A percentile compares a stretch with the other conserved stretches of the same genome.
Evolutionary conservation across 768 basidiomycete genomes (phyloP).

Genomic region (Mycena kentingensis): DNA sequence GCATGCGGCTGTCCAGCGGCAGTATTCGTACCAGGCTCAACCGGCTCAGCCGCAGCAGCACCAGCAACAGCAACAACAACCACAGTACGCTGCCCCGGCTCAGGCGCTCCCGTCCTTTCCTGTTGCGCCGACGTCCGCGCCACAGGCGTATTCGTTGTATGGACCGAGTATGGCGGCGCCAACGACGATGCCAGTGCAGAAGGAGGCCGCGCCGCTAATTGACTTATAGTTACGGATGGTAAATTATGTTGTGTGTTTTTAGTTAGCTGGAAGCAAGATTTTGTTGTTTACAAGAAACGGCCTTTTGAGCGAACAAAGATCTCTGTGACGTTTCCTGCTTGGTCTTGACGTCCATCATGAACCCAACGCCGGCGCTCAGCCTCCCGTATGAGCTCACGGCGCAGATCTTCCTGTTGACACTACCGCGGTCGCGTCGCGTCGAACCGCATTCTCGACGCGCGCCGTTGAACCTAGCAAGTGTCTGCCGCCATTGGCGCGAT

Average conservation of each 20-base stretch:
- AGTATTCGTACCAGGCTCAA: constrained; percentile 14
- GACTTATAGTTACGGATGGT: constrained; percentile 37
- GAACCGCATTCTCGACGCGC: neutral
- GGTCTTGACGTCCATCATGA: too few species aligned
- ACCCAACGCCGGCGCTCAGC: neutral
- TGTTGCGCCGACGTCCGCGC: constrained; percentile 58
- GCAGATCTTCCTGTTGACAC: neutral
- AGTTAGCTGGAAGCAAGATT: too few species aligned
- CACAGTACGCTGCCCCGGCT: constrained; percentile 27
- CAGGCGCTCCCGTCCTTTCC: constrained; percentile 62
- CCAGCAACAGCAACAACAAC: constrained; percentile 31
- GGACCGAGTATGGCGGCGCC: constrained; percentile 38
- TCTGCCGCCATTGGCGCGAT: constrained; percentile 3
- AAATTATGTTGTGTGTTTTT: too few species aligned
- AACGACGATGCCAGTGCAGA: constrained; percentile 58
- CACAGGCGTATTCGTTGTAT: constrained; percentile 56
- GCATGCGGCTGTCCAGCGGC: constrained; percentile 18
- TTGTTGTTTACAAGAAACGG: too few species aligned
- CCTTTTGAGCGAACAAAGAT: too few species aligned
- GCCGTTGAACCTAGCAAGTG: neutral
- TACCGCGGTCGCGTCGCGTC: neutral
- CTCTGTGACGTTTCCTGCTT: too few species aligned
- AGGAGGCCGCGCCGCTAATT: constrained; percentile 64
- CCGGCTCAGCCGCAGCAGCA: constrained; percentile 19
- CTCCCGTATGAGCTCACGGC: constrained; percentile 6